Evolutionary conservation across 2,329 filamentous ascomycete species (phyloP).

Genomic region (Fusarium subtropicale): DNA sequence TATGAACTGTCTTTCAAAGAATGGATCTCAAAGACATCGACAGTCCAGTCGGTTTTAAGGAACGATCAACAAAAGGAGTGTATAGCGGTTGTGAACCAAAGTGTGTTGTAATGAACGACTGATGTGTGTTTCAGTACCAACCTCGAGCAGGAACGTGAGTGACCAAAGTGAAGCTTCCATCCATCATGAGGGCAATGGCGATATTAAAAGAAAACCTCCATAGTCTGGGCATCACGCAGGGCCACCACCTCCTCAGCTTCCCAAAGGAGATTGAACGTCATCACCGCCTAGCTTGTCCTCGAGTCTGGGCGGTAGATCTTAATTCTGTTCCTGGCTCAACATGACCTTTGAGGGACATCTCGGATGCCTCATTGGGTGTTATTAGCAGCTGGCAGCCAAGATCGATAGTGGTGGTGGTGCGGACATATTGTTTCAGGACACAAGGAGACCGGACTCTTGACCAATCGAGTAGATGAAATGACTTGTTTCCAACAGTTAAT

Average conservation of each 20-base stretch:
- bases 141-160: slow-evolving; percentile 35
- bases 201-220: slow-evolving; percentile 35
- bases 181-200: slow-evolving; percentile 12
- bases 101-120: slow-evolving; percentile 24
- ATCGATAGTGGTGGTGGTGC: slow-evolving; percentile 28
- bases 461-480: slow-evolving; percentile 28
- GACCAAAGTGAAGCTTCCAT: slow-evolving; percentile 3
- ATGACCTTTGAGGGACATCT: neutral
- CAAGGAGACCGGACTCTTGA: slow-evolving; percentile 1
- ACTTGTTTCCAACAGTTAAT: slow-evolving; percentile 16
- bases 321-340: slow-evolving; percentile 32
- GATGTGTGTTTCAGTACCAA: slow-evolving; percentile 33
- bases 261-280: slow-evolving; percentile 16
- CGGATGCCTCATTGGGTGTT: slow-evolving; percentile 15
- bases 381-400: slow-evolving; percentile 10
- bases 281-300: slow-evolving; percentile 23
- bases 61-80: slow-evolving; percentile 42
- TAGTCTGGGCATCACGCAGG: slow-evolving; percentile 16
- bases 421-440: slow-evolving; percentile 37
- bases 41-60: slow-evolving; percentile 32
- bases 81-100: slow-evolving; percentile 29
- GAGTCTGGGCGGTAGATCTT: slow-evolving; percentile 38
- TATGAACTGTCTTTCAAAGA: slow-evolving; percentile 31
- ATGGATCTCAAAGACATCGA: slow-evolving; percentile 24
- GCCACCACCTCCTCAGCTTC: slow-evolving; percentile 5